These are phyloP conservation scores for Ceratocystis harringtonii DNA, from an alignment of 2,329 filamentous ascomycete species.

Conservation along the genomic window DNA sequence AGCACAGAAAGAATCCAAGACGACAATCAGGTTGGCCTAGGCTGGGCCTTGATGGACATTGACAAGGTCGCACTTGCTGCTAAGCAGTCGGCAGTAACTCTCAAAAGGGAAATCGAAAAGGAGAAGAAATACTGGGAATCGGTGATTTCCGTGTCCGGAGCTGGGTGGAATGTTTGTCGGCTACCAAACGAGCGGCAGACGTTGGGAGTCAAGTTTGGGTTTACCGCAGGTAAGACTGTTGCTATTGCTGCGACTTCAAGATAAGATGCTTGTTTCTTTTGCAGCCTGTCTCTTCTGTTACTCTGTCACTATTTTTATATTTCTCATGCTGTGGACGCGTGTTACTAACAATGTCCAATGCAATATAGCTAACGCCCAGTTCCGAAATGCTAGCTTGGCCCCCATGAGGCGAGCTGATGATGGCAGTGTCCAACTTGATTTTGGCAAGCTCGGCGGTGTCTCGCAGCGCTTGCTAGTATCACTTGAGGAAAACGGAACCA, in stretches of 20 bases:
- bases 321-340: constrained; percentile 16
- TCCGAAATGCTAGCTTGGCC: constrained; percentile 59
- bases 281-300: no score
- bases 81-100: constrained; percentile 51
- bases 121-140: constrained; percentile 86
- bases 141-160: constrained; percentile 62
- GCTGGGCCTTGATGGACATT: constrained; percentile 67
- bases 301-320: constrained; percentile 15
- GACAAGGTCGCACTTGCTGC: constrained; percentile 60
- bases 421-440: constrained; percentile 60
- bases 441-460: constrained; percentile 35
- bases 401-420: constrained; percentile 60
- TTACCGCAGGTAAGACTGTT: constrained; percentile 47
- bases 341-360: background rate
- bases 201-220: constrained; percentile 78
- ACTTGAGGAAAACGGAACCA: constrained; percentile 38
- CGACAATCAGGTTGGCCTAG: constrained; percentile 42
- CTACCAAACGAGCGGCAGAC: constrained; percentile 58
- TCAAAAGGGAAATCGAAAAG: constrained; percentile 61
- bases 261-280: background rate
- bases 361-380: constrained; percentile 36
- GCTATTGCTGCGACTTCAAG: constrained; percentile 12
- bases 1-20: constrained; percentile 41
- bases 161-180: constrained; percentile 73
- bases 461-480: constrained; percentile 53